Evolutionary conservation across 768 basidiomycete genomes (phyloP).

Genomic region (Myochromella boudieri): DNA sequence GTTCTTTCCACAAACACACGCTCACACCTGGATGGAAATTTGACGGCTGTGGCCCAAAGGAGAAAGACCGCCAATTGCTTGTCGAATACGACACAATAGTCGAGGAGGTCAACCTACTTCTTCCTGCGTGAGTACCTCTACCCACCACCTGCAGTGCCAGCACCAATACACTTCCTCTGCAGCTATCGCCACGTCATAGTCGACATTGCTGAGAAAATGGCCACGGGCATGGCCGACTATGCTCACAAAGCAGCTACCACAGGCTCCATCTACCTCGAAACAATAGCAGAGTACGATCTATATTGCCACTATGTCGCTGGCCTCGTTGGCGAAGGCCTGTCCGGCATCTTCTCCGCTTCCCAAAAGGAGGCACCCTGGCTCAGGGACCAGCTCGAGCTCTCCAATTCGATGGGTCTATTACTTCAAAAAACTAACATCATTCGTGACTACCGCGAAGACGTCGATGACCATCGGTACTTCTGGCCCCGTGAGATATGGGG

Average conservation of each 20-base stretch:
- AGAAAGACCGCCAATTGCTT: slow-evolving; percentile 85
- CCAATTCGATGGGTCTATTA: slow-evolving; percentile 93
- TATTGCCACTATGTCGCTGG: slow-evolving; percentile 99
- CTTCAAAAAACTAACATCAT: slow-evolving; percentile 99
- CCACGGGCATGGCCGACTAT: slow-evolving; percentile 93
- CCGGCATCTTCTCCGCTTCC: slow-evolving; percentile 83
- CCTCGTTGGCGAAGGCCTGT: slow-evolving; percentile 94
- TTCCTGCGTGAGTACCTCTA: slow-evolving; percentile 49
- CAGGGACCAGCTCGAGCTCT: slow-evolving; percentile 78
- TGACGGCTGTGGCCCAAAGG: slow-evolving; percentile 75
- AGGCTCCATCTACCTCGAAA: slow-evolving; percentile 67
- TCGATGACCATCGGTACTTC: slow-evolving; percentile 81
- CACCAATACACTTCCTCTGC: slow-evolving; percentile 8
- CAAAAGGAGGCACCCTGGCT: slow-evolving; percentile 78
- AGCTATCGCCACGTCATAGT: slow-evolving; percentile 81
- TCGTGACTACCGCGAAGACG: slow-evolving; percentile 92
- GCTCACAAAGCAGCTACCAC: slow-evolving; percentile 78
- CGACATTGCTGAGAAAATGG: slow-evolving; percentile 86
- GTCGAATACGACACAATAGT: slow-evolving; percentile 81
- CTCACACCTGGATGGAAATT: slow-evolving; percentile 87
- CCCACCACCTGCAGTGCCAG: slow-evolving; percentile 10
- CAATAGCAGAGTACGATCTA: slow-evolving; percentile 86
- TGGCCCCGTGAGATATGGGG: slow-evolving; percentile 96
- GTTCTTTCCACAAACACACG: slow-evolving; percentile 78
- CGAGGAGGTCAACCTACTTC: slow-evolving; percentile 73